Evolutionary conservation across 2,329 filamentous ascomycete species (phyloP).

Genomic region (Leptographium wingfieldii): DNA sequence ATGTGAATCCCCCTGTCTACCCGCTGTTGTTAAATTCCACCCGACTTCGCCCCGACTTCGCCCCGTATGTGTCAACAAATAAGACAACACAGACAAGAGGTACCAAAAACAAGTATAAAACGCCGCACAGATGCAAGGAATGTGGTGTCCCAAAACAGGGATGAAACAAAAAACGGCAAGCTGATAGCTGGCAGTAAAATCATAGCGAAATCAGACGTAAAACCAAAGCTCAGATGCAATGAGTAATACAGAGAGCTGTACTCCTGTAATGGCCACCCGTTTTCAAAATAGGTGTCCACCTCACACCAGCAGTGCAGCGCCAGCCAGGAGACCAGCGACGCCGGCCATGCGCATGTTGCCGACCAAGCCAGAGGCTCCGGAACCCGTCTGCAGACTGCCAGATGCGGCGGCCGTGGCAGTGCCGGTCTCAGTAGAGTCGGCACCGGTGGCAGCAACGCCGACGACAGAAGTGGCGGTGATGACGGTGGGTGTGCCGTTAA

Average conservation of each 20-base stretch:
- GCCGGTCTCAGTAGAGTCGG: slow-evolving; percentile 11
- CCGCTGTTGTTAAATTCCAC: background rate
- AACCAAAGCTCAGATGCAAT: background rate
- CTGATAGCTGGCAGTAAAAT: background rate
- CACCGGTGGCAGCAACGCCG: slow-evolving; percentile 23
- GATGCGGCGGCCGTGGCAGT: slow-evolving; percentile 21
- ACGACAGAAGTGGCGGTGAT: slow-evolving; percentile 39
- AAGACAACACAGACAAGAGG: background rate
- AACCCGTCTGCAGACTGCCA: slow-evolving; percentile 19
- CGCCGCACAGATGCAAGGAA: slow-evolving; percentile 12
- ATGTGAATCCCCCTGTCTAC: background rate
- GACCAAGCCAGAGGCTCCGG: background rate
- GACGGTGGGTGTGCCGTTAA: slow-evolving; percentile 30
- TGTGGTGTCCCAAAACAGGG: slow-evolving; percentile 4
- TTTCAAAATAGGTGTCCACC: background rate
- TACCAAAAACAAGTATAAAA: slow-evolving; percentile 1
- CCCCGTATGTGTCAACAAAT: background rate
- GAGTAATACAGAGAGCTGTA: background rate
- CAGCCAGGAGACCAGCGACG: slow-evolving; percentile 11
- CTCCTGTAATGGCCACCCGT: background rate
- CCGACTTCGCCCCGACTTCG: background rate
- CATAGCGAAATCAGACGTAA: background rate
- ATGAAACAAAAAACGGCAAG: background rate
- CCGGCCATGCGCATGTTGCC: slow-evolving; percentile 6
- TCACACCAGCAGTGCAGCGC: slow-evolving; percentile 12